These are phyloP conservation scores for Lagenidium sp. DNA, from an alignment of 352 stramenopile species.

Conservation along the genomic window DNA sequence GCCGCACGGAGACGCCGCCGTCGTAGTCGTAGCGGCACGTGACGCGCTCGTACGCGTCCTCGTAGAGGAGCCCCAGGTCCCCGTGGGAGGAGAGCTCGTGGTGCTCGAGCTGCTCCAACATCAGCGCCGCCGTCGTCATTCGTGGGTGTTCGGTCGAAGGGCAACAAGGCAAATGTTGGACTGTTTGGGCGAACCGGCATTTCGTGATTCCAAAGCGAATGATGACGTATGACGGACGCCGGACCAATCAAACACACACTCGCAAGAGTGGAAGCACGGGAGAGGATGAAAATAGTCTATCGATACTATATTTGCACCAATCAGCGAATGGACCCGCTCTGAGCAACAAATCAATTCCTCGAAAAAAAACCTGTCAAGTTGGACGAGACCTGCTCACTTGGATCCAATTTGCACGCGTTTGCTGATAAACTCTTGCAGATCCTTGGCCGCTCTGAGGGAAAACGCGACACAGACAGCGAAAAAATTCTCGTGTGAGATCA, in stretches of 20 bases:
- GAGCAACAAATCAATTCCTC: neutral
- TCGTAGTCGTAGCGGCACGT: constrained; percentile 61
- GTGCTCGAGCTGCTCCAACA: constrained; percentile 6
- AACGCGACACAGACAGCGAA: neutral
- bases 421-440: constrained; percentile 71
- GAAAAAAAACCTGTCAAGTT: too few species aligned
- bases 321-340: constrained; percentile 2
- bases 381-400: constrained; percentile 6
- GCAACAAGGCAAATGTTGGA: too few species aligned
- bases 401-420: constrained; percentile 49
- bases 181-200: too few species aligned
- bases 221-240: too few species aligned
- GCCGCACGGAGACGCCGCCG: constrained; percentile 45
- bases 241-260: too few species aligned
- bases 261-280: too few species aligned
- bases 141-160: too few species aligned
- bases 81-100: constrained; percentile 12
- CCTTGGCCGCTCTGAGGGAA: constrained; percentile 49
- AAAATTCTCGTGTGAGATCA: too few species aligned
- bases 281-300: too few species aligned
- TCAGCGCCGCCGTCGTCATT: constrained; percentile 3
- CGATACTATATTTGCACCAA: constrained; percentile 6
- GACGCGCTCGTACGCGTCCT: constrained; percentile 30
- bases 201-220: neutral
- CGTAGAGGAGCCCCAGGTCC: constrained; percentile 10